Conservation (phyloP, 2,329 filamentous ascomycete genomes). For the Boeremia exigua region DNA sequence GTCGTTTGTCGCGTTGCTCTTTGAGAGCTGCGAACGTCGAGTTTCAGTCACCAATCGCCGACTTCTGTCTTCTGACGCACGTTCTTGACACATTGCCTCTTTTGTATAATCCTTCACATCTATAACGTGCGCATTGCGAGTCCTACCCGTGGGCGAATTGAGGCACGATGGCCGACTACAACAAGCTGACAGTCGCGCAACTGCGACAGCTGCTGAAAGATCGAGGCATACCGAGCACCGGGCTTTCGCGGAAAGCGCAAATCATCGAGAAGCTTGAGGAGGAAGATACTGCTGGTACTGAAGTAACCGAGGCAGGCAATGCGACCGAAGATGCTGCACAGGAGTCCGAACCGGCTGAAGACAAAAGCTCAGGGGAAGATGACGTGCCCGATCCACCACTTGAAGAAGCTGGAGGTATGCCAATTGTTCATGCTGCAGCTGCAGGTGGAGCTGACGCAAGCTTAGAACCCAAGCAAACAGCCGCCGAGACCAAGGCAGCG, state of each 20-base stretch:
- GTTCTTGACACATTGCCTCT: neutral
- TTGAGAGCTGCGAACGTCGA: constrained; percentile 12
- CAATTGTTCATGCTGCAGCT: neutral
- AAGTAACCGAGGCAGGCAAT: constrained; percentile 19
- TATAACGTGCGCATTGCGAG: neutral
- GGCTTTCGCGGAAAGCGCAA: constrained; percentile 56
- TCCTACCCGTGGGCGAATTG: neutral
- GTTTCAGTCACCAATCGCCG: neutral
- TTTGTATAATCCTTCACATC: neutral
- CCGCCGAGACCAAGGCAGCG: neutral
- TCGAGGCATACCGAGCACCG: constrained; percentile 53
- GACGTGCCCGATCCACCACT: constrained; percentile 25
- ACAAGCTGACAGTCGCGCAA: constrained; percentile 55
- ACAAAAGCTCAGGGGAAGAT: constrained; percentile 2
- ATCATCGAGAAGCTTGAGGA: constrained; percentile 55
- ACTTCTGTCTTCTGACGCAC: neutral
- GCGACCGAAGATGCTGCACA: constrained; percentile 15
- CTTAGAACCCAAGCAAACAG: constrained; percentile 18
- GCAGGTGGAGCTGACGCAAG: neutral
- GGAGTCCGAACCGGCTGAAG: constrained; percentile 8
- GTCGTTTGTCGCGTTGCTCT: constrained; percentile 10
- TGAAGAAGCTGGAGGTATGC: constrained; percentile 32
- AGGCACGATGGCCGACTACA: constrained; percentile 50
- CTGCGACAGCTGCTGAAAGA: constrained; percentile 56
- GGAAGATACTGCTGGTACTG: constrained; percentile 23